Evolutionary conservation across 179 eudicot genomes (phyloP).

Genomic region (Spinacia oleracea): DNA sequence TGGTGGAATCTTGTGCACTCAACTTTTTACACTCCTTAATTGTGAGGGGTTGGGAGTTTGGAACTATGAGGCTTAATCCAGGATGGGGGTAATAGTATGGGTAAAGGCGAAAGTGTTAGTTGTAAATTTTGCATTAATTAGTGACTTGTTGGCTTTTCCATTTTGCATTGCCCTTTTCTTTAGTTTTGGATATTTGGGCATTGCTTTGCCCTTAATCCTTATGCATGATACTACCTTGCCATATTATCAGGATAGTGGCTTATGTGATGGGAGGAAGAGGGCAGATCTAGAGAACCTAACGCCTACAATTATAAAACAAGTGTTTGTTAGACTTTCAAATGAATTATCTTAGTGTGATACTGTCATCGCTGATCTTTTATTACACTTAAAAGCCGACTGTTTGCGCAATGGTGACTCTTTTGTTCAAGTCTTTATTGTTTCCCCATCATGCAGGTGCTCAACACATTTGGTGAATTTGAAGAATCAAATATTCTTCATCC

Average conservation of each 20-base stretch:
- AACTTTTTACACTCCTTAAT: too few relatives aligned
- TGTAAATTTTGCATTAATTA: background rate
- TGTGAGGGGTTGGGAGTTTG: background rate
- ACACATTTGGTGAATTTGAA: conserved; percentile 79
- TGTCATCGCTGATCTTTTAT: background rate
- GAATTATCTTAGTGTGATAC: background rate
- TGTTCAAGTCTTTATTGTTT: conserved; percentile 7
- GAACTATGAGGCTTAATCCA: background rate
- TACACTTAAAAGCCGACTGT: background rate
- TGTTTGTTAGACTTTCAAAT: background rate
- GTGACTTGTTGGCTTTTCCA: background rate
- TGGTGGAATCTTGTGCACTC: background rate
- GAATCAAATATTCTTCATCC: conserved; percentile 82
- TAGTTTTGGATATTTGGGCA: background rate
- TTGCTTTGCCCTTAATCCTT: background rate
- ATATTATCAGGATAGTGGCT: background rate
- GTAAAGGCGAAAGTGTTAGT: background rate
- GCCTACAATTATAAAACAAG: background rate
- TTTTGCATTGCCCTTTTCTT: background rate
- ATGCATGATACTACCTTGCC: background rate
- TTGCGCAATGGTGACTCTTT: conserved; percentile 2
- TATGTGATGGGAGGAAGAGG: background rate
- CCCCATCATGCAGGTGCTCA: conserved; percentile 57
- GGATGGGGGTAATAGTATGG: background rate
- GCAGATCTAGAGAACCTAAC: background rate